These are phyloP conservation scores for Beauveria brongniartii DNA, from an alignment of 2,329 filamentous ascomycete genomes.

Conservation along the genomic window DNA sequence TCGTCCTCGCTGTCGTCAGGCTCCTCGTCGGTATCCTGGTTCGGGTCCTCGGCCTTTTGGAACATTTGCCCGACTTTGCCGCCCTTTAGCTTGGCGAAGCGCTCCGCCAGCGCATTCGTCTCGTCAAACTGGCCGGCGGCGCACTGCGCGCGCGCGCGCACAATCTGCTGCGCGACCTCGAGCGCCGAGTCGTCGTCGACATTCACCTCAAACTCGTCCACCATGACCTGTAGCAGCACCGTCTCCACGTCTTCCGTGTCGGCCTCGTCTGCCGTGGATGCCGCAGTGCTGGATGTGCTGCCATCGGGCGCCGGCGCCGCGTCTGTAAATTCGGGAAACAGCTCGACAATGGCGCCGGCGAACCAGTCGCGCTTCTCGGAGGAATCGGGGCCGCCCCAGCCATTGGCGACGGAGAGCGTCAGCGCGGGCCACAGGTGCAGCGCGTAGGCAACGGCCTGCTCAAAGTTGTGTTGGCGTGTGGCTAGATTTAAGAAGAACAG, in stretches of 20 bases:
- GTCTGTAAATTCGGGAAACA: slow-evolving; percentile 61
- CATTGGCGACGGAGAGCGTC: slow-evolving; percentile 74
- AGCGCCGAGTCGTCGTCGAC: slow-evolving; percentile 83
- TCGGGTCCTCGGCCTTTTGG: slow-evolving; percentile 45
- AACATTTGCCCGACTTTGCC: slow-evolving; percentile 47
- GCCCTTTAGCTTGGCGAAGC: slow-evolving; percentile 54
- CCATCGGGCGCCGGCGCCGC: slow-evolving; percentile 17
- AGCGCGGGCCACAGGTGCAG: slow-evolving; percentile 86
- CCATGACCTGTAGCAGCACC: slow-evolving; percentile 81
- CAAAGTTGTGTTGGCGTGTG: slow-evolving; percentile 59
- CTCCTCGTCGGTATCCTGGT: slow-evolving; percentile 51
- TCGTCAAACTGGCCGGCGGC: slow-evolving; percentile 57
- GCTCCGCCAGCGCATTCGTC: slow-evolving; percentile 54
- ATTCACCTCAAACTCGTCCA: slow-evolving; percentile 90
- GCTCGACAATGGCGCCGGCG: slow-evolving; percentile 75
- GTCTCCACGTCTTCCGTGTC: slow-evolving; percentile 76
- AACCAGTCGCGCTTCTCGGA: slow-evolving; percentile 94
- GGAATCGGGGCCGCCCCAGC: slow-evolving; percentile 79
- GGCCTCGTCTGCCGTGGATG: slow-evolving; percentile 37
- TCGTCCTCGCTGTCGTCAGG: slow-evolving; percentile 41
- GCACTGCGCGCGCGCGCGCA: slow-evolving; percentile 58
- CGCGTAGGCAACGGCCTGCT: slow-evolving; percentile 76
- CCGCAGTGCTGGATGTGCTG: neutral
- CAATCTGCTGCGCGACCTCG: slow-evolving; percentile 64
- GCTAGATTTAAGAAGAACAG: slow-evolving; percentile 27